phyloP scores from a whole-genome alignment of 2,329 filamentous ascomycete genomes.

The Penicillium sp. region DNA sequence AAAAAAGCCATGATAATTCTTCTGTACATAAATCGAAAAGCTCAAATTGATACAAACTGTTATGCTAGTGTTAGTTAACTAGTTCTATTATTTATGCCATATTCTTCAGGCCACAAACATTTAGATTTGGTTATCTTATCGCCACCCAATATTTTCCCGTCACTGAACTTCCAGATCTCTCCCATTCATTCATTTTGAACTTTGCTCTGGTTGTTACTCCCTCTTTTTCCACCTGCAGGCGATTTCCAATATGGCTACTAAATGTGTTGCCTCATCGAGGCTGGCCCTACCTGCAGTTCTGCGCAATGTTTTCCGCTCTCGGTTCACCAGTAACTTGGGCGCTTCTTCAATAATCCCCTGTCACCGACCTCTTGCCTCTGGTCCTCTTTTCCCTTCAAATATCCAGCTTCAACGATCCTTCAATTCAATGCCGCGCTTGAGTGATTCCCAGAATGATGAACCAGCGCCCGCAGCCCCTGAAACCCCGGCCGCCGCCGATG shows the following conservation, averaged over 20 bases:
- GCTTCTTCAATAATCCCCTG: constrained; percentile 3
- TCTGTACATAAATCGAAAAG: too few species aligned
- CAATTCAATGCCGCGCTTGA: background rate
- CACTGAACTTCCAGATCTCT: background rate
- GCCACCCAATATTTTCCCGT: constrained; percentile 7
- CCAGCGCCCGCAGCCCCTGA: background rate
- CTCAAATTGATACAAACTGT: too few species aligned
- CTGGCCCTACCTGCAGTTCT: constrained; percentile 27
- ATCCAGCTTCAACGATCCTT: background rate
- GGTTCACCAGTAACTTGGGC: constrained; percentile 17
- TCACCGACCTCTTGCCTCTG: background rate
- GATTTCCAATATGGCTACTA: constrained; percentile 19
- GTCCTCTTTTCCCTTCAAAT: background rate
- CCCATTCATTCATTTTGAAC: background rate
- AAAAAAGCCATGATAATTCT: too few species aligned
- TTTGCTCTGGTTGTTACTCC: constrained; percentile 1
- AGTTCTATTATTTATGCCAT: too few species aligned
- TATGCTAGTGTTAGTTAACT: too few species aligned
- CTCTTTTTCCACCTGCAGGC: background rate
- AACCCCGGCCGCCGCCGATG: background rate
- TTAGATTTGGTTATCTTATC: constrained; percentile 4
- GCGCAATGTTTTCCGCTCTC: constrained; percentile 25
- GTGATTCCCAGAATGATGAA: background rate
- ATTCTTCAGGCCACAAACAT: too few species aligned
- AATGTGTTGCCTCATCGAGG: constrained; percentile 26